Evolutionary conservation across 176 grass and related monocot species (phyloP), one percentile per base, ranked within the genome.

Genomic region (Oryza meyeriana): DNA sequence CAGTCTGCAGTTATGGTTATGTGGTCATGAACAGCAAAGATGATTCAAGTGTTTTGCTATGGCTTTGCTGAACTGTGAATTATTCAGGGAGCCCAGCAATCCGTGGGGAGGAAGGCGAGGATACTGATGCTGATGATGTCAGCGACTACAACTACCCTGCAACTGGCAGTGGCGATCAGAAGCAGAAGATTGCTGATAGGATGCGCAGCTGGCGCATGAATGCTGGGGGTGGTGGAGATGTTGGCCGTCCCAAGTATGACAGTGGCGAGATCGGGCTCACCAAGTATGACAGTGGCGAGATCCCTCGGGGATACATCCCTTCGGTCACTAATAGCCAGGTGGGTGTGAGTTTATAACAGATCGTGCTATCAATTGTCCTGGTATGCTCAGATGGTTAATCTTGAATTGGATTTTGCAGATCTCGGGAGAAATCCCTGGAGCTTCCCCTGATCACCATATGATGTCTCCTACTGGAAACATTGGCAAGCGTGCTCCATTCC

Each of bases 381-480:
- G 11, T 44, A 61, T 66, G 12, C 4, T 6, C 12, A 63, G 20
- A 48, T 69, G 8, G 29, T 74, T 77, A 89, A 10, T 80, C 14
- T 82, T 73, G 14, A 80, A 22, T 76, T 79, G 30, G 67, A 61
- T 82, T 72, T 76, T 82, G 79, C 90, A 99, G 96, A 83, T 99
- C 72, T 99, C 96, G 1, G 93, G 96, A 29, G 96, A 99, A 84
- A 85, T 99, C 32, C 89, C 96, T 71, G 93, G 91, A 83, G 89
- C 91, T 66, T 99, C 93, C 10, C 96, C 96, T 87, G 93, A 99
- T 69, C 96, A 99, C 77, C 96, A 99, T 88, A 95, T 95, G 88
- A 99, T 99, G 96, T 99, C 96, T 36, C 96, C 96, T 78, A 92
- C 90, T 10, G 89, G 85, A 50, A 90, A 90, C 65, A 91, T 92